phyloP scores from a whole-genome alignment of 148 eudicot genomes.

The Vaccinium darrowii region DNA sequence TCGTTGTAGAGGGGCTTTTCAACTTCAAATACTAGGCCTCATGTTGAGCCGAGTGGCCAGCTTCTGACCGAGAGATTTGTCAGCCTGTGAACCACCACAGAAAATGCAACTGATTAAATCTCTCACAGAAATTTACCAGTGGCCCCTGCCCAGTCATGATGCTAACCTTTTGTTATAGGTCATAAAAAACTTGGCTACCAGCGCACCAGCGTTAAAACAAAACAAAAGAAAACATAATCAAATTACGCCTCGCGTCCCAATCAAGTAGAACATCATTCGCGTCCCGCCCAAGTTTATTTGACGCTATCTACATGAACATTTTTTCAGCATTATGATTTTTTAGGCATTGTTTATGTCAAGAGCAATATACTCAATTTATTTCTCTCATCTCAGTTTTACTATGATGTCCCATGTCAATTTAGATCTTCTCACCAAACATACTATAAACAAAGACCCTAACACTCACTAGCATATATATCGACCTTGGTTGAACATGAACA shows the following conservation, averaged over 20 bases:
- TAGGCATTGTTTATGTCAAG: not conserved
- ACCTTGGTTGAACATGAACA: not conserved
- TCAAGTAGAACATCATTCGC: not conserved
- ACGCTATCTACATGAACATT: not conserved
- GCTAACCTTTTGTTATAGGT: not conserved
- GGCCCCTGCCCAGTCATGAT: not conserved
- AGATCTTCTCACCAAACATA: not conserved
- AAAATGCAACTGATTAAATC: constrained; percentile 4
- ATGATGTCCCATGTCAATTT: not conserved
- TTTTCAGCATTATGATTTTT: not conserved
- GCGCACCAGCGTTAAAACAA: not conserved
- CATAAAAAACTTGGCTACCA: not conserved
- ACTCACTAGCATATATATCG: not conserved
- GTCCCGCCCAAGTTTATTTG: not conserved
- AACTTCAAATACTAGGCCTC: not conserved
- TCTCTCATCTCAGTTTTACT: not conserved
- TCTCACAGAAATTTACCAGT: not conserved
- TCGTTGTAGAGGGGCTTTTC: not conserved
- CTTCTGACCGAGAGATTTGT: constrained; percentile 8
- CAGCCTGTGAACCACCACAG: constrained; percentile 1
- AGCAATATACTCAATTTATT: not conserved
- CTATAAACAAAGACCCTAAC: not conserved
- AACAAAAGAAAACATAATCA: not conserved
- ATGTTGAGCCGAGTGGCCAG: constrained; percentile 7
- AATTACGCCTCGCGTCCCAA: not conserved